Conservation (phyloP, 192 early-diverging fungal genomes). For the Diversispora epigaea region DNA sequence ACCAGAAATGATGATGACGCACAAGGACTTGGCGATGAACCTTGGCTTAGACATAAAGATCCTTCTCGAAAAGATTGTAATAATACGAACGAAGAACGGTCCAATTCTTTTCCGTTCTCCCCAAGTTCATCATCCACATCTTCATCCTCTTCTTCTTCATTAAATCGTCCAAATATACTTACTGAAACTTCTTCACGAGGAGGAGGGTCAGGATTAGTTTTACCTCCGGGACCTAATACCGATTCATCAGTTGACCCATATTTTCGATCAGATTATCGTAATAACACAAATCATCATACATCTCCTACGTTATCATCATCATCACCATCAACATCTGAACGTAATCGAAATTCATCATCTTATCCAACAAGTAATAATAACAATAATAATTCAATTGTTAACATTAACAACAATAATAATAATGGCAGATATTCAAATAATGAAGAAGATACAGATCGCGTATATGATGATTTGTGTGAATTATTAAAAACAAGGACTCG, state of each 20-base stretch:
- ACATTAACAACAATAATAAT: too few relatives aligned
- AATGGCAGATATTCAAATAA: conserved; percentile 2
- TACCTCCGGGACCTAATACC: conserved; percentile 14
- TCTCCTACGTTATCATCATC: background rate
- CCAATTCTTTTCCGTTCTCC: background rate
- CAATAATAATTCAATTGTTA: too few relatives aligned
- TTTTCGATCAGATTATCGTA: conserved; percentile 29
- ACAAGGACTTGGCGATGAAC: conserved; percentile 16
- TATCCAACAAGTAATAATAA: background rate
- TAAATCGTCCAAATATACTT: conserved; percentile 7
- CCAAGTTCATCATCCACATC: background rate
- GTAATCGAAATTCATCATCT: background rate
- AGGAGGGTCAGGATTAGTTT: background rate
- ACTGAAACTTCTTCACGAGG: background rate
- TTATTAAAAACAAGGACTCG: conserved; percentile 22
- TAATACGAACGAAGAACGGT: background rate
- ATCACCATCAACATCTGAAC: background rate
- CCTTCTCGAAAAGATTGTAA: background rate
- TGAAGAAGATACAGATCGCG: conserved; percentile 28
- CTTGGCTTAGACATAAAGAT: conserved; percentile 26
- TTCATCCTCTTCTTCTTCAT: background rate
- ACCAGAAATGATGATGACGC: conserved; percentile 14
- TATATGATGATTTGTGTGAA: conserved; percentile 29
- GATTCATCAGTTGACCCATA: conserved; percentile 10
- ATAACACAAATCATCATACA: background rate